Evolutionary conservation across 2,329 filamentous ascomycete genomes (phyloP).

Genomic region (Penicillium oxalicum): DNA sequence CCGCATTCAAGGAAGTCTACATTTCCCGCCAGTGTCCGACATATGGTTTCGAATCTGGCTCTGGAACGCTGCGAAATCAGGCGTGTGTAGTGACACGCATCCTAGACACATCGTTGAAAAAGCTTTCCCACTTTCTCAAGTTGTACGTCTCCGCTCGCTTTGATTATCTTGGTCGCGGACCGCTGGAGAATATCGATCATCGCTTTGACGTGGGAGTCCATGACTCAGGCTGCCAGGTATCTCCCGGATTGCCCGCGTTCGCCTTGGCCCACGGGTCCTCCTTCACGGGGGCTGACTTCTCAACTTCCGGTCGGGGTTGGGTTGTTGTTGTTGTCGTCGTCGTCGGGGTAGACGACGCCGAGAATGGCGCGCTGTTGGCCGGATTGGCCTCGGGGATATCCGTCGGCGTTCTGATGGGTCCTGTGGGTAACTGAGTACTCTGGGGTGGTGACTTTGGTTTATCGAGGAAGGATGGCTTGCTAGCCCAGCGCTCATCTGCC

Average conservation of each 20-base stretch:
- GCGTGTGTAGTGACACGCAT: too few relatives aligned
- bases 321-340: background rate
- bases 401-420: constrained; percentile 38
- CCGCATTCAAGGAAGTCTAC: too few relatives aligned
- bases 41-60: too few relatives aligned
- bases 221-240: constrained; percentile 61
- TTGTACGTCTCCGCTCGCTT: too few relatives aligned
- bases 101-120: too few relatives aligned
- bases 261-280: constrained; percentile 55
- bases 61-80: too few relatives aligned
- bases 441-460: constrained; percentile 47
- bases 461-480: constrained; percentile 54
- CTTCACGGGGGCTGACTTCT: constrained; percentile 10
- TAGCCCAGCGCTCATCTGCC: constrained; percentile 58
- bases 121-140: too few relatives aligned
- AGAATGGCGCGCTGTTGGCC: constrained; percentile 1
- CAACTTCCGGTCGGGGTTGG: too few relatives aligned
- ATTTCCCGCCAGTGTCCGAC: too few relatives aligned
- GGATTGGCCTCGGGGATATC: constrained; percentile 30
- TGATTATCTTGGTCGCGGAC: too few relatives aligned
- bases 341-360: constrained; percentile 2
- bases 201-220: constrained; percentile 52
- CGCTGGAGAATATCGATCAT: constrained; percentile 25
- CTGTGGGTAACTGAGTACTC: constrained; percentile 34
- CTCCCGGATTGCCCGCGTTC: constrained; percentile 49